A percentile compares a stretch with the other conserved stretches of the same genome.
These are phyloP conservation scores for Salisapilia sapeloensis DNA, from an alignment of 352 stramenopile species.

Conservation along the genomic window DNA sequence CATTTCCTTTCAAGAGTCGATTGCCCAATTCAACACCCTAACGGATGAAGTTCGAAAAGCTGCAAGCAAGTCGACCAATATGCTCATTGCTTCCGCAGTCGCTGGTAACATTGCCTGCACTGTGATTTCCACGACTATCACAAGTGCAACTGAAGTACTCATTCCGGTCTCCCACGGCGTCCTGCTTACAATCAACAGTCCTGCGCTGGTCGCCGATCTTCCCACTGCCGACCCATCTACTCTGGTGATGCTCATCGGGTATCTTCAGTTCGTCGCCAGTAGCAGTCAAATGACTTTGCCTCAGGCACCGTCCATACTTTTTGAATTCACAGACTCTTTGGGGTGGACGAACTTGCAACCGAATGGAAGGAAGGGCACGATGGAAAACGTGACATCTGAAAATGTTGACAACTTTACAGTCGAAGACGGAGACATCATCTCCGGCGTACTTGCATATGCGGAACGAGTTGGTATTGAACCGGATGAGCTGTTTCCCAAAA, in stretches of 20 bases:
- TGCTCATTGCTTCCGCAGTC: slow-evolving; percentile 33
- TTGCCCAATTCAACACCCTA: slow-evolving; percentile 6
- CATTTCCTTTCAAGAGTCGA: background rate
- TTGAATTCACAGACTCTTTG: slow-evolving; percentile 51
- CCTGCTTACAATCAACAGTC: slow-evolving; percentile 7
- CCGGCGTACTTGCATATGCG: slow-evolving; percentile 45
- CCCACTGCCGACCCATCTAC: slow-evolving; percentile 21
- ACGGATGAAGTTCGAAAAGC: slow-evolving; percentile 8
- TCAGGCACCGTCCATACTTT: slow-evolving; percentile 33
- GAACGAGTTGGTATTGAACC: slow-evolving; percentile 42
- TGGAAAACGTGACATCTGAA: slow-evolving; percentile 8
- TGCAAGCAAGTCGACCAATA: slow-evolving; percentile 20
- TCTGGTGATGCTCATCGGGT: slow-evolving; percentile 46
- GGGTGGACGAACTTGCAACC: slow-evolving; percentile 41
- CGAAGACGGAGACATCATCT: slow-evolving; percentile 56
- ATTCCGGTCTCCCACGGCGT: slow-evolving; percentile 10
- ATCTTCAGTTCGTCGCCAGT: slow-evolving; percentile 53
- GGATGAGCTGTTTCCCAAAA: slow-evolving; percentile 57
- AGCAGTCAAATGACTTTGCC: slow-evolving; percentile 44
- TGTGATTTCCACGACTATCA: slow-evolving; percentile 16
- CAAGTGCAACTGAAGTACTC: slow-evolving; percentile 12
- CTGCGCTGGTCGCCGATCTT: slow-evolving; percentile 1
- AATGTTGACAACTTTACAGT: slow-evolving; percentile 23
- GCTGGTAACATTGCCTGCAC: slow-evolving; percentile 27
- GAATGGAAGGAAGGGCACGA: slow-evolving; percentile 1